Evolutionary conservation across 148 eudicot genomes (phyloP).

Genomic region (Cornus florida): DNA sequence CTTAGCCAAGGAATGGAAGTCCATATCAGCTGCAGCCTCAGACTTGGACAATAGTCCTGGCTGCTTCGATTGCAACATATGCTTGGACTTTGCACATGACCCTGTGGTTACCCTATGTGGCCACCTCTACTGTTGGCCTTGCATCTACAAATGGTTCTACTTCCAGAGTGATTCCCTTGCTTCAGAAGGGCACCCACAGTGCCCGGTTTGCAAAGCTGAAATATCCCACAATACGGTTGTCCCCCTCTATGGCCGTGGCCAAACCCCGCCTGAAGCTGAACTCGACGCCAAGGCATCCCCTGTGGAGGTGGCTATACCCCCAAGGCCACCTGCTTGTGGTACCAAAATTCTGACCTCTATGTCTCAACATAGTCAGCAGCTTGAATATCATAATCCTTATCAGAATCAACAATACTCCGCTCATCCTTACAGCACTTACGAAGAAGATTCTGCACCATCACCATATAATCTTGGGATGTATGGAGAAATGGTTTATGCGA

Average conservation of each 20-base stretch:
- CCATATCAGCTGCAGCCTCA: conserved; percentile 21
- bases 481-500: conserved; percentile 72
- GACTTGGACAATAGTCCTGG: conserved; percentile 40
- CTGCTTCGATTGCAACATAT: conserved; percentile 85
- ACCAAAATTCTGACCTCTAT: conserved; percentile 40
- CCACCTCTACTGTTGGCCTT: conserved; percentile 91
- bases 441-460: conserved; percentile 27
- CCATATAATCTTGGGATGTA: conserved; percentile 46
- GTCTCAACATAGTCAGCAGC: conserved; percentile 36
- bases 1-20: conserved; percentile 38
- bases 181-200: conserved; percentile 56
- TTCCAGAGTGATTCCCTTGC: conserved; percentile 41
- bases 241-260: conserved; percentile 82
- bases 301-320: conserved; percentile 38
- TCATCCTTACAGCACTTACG: conserved; percentile 4
- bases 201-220: conserved; percentile 85
- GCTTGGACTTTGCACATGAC: conserved; percentile 68
- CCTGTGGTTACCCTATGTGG: conserved; percentile 95
- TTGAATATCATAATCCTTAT: conserved; percentile 39
- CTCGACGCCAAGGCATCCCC: conserved; percentile 19
- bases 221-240: conserved; percentile 64
- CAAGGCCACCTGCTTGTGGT: conserved; percentile 67
- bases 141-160: conserved; percentile 84
- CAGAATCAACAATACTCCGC: conserved; percentile 24
- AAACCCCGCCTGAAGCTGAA: conserved; percentile 21